Percentiles rank a stretch among this genome's conserved stretches.
Evolutionary conservation across 495 filamentous ascomycete species (phyloP).

Genomic region (Glonium stellatum): DNA sequence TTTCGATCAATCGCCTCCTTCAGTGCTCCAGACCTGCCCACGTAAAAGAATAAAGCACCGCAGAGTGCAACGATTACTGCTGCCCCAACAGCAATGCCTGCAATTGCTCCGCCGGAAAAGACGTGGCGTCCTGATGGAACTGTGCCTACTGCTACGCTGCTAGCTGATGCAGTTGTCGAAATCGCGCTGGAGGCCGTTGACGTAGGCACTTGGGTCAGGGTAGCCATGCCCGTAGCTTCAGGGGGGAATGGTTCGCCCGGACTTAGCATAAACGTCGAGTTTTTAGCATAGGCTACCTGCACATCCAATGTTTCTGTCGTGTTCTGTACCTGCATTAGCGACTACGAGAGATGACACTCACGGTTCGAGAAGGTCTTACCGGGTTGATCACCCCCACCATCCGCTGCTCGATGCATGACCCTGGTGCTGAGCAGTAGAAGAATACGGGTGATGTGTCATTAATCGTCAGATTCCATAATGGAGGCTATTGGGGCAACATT

Average conservation of each 20-base stretch:
- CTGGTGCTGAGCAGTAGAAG: slow-evolving; percentile 53
- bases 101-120: slow-evolving; percentile 40
- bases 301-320: slow-evolving; percentile 14
- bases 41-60: slow-evolving; percentile 20
- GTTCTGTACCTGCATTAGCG: slow-evolving; percentile 9
- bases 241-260: slow-evolving; percentile 40
- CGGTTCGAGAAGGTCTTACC: slow-evolving; percentile 14
- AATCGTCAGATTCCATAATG: slow-evolving; percentile 43
- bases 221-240: slow-evolving; percentile 6
- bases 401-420: slow-evolving; percentile 33
- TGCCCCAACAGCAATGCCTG: slow-evolving; percentile 40
- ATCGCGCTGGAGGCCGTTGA: slow-evolving; percentile 13
- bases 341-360: slow-evolving; percentile 14
- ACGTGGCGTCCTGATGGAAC: neutral
- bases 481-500: slow-evolving; percentile 40
- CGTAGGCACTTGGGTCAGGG: neutral
- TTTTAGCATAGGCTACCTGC: slow-evolving; percentile 30
- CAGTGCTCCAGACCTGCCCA: slow-evolving; percentile 4
- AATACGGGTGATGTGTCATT: slow-evolving; percentile 55
- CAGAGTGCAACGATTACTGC: slow-evolving; percentile 23
- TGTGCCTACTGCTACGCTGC: slow-evolving; percentile 5
- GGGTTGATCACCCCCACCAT: slow-evolving; percentile 46
- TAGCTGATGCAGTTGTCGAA: neutral
- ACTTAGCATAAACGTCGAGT: slow-evolving; percentile 34
- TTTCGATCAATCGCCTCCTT: slow-evolving; percentile 17